These are phyloP conservation scores for Xylaria sp. DNA, from an alignment of 495 filamentous ascomycete species.

Conservation along the genomic window DNA sequence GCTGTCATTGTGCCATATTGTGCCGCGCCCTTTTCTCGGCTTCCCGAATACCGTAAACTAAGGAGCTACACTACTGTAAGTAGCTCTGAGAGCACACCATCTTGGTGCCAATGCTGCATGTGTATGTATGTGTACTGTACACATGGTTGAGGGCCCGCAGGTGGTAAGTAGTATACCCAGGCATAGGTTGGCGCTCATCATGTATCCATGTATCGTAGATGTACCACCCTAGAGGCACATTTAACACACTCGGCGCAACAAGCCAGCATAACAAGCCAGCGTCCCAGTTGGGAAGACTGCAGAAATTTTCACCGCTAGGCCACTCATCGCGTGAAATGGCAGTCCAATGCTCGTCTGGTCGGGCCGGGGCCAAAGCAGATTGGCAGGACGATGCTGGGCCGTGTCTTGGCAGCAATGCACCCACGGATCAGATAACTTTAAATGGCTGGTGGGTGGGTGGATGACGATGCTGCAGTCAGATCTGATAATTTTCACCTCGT, in stretches of 20 bases:
- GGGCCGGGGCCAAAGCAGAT: conserved; percentile 6
- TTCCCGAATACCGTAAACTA: background rate
- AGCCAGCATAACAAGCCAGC: too few species aligned
- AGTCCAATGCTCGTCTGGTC: background rate
- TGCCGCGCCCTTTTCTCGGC: background rate
- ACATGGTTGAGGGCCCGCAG: background rate
- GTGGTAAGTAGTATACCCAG: background rate
- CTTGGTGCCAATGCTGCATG: background rate
- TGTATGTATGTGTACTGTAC: background rate
- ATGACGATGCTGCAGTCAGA: conserved; percentile 35
- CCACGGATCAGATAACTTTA: conserved; percentile 61
- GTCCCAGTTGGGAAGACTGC: background rate
- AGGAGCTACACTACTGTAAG: too few species aligned
- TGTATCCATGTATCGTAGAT: conserved; percentile 10
- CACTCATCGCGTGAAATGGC: conserved; percentile 17
- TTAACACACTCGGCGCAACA: background rate
- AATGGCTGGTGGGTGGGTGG: conserved; percentile 33
- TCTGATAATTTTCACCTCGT: conserved; percentile 46
- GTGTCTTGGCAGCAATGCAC: conserved; percentile 38
- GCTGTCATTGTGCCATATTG: background rate
- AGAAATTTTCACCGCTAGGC: conserved; percentile 26
- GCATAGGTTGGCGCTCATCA: background rate
- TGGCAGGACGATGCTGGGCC: conserved; percentile 16
- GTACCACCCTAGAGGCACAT: conserved; percentile 19
- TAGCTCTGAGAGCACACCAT: conserved; percentile 7